Base-by-base conservation (phyloP, 1,284 basidiomycete species). In the Phenoliferia sp. region DNA sequence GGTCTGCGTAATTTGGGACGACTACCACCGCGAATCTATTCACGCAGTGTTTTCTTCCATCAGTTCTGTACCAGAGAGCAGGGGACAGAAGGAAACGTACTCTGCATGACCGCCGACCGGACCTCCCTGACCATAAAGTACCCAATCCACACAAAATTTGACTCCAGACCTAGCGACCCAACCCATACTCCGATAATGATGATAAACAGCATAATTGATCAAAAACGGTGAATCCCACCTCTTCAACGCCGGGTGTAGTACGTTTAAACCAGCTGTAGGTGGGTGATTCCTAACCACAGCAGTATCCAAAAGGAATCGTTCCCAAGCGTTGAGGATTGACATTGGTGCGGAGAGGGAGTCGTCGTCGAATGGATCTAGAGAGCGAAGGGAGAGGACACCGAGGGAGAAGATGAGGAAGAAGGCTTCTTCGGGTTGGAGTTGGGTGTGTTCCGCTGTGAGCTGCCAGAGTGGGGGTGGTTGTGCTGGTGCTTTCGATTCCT, bases 41-140 rank as follows among this genome's bases (percentile, higher is more conserved):
- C 4, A 35, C 65, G 22, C 35, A 63, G 59, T 32, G 48, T 34
- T 54, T 65, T 52, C 62, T 66, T 19, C 22, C 29, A 6, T 26
- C n/a, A 12, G 57, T n/a, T 36, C 19, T 12, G 33, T 26, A n/a
- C 10, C 33, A 59, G 65, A 32, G 32, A 61, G 26, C n/a, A n/a
- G n/a, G n/a, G n/a, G 35, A 52, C 48, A 44, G 32, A 63, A 54
- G 19, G 32, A 10, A 32, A 82, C 88, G 77, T 76, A 95, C 90
- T 97, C 94, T 26, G 96, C 94, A 78, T 99, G 96, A 3, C 88
- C 84, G 78, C 98, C 98, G 0, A 96, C 92, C 0, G 95, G 94
- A 0, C 96, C 96, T 12, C 89, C 86, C 71, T 68, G 73, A 5
- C 76, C 75, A 80, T 99, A 99, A 35, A 99, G 81, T 19, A 99